Percentiles rank a stretch among this genome's conserved stretches.
phyloP scores from a whole-genome alignment of 176 grass and related monocot genomes.

The Urochloa ruziziensis region DNA sequence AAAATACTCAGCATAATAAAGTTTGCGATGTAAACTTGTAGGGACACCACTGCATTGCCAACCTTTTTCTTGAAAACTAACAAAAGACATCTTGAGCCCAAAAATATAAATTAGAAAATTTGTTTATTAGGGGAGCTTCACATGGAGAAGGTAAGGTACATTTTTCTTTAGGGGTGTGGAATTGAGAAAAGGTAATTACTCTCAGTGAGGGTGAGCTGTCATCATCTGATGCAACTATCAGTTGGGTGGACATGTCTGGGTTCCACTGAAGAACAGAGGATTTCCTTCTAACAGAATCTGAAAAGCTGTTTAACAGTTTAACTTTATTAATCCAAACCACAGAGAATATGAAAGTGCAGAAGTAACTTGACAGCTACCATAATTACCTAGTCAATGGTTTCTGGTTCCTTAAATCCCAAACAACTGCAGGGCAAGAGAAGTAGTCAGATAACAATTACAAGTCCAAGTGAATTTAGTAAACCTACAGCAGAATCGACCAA shows the following conservation, averaged over 20 bases:
- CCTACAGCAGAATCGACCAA: not conserved
- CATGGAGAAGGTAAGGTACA: not conserved
- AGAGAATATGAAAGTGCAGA: constrained; percentile 8
- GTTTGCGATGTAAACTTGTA: not conserved
- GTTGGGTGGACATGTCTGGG: constrained; percentile 87
- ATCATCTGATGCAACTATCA: constrained; percentile 96
- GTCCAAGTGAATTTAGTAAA: not conserved
- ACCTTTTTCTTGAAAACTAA: constrained; percentile 10
- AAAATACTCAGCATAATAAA: not conserved
- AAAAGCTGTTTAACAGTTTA: constrained; percentile 59
- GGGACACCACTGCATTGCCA: not conserved
- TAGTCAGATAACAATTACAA: constrained; percentile 27
- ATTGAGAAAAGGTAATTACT: constrained; percentile 51
- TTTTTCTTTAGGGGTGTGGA: not conserved
- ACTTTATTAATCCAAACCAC: constrained; percentile 25
- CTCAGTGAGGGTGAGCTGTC: constrained; percentile 87
- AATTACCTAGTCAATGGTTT: constrained; percentile 87
- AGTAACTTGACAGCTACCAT: not conserved
- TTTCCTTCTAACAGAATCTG: constrained; percentile 81
- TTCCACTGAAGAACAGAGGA: constrained; percentile 99
- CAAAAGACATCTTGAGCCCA: not conserved
- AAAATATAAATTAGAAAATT: not conserved
- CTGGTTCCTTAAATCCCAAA: constrained; percentile 95
- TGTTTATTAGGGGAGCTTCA: not conserved
- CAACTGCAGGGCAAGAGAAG: constrained; percentile 56